These are phyloP conservation scores for Omphalotus guepiniiformis DNA, from an alignment of 768 basidiomycete genomes.

Conservation along the genomic window DNA sequence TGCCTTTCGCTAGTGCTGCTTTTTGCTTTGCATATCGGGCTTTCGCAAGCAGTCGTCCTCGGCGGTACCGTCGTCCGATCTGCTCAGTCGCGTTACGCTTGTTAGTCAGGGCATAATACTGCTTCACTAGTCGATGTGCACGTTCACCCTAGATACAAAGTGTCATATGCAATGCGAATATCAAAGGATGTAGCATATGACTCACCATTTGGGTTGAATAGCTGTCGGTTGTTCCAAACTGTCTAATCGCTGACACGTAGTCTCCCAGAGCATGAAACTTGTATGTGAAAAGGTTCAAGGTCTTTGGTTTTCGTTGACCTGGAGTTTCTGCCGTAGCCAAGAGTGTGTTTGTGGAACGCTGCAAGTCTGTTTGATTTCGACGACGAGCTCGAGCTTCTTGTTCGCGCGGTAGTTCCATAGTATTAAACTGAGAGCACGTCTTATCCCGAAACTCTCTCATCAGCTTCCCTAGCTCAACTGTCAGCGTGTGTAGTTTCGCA, in stretches of 20 bases:
- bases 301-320: slow-evolving; percentile 7
- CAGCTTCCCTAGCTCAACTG: slow-evolving; percentile 1
- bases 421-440: neutral
- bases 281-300: slow-evolving; percentile 25
- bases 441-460: slow-evolving; percentile 6
- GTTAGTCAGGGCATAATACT: slow-evolving; percentile 25
- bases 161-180: neutral
- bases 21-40: neutral
- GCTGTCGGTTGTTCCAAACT: slow-evolving; percentile 30
- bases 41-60: slow-evolving; percentile 5
- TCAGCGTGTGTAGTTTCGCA: slow-evolving; percentile 9
- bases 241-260: slow-evolving; percentile 20
- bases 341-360: neutral
- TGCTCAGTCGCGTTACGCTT: slow-evolving; percentile 17
- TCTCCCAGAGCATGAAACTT: slow-evolving; percentile 33
- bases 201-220: slow-evolving; percentile 33
- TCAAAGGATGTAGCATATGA: neutral
- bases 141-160: slow-evolving; percentile 28
- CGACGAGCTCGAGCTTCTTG: slow-evolving; percentile 9
- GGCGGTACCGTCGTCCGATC: slow-evolving; percentile 19
- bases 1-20: neutral
- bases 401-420: slow-evolving; percentile 7
- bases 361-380: neutral
- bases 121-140: slow-evolving; percentile 30
- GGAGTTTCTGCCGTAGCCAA: neutral